Evolutionary conservation across 2,329 filamentous ascomycete genomes (phyloP).

Genomic region (Colletotrichum caudatum): DNA sequence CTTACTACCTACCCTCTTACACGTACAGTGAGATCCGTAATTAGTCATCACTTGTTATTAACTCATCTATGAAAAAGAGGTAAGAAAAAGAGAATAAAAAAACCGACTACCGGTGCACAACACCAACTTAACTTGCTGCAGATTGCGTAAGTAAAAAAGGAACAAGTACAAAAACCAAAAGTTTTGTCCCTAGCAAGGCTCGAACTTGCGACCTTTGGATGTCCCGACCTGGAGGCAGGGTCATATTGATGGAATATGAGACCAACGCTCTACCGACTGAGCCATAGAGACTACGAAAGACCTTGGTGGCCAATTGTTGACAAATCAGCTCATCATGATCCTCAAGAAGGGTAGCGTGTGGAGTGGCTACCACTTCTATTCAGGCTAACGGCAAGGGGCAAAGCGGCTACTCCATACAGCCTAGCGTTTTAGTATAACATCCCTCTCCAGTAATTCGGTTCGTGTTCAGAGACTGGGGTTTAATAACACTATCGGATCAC

Average conservation of each 20-base stretch:
- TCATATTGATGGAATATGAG: conserved; percentile 36
- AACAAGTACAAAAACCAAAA: neutral
- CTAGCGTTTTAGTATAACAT: neutral
- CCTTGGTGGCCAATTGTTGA: no score
- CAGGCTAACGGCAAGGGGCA: no score
- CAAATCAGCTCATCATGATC: no score
- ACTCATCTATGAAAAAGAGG: neutral
- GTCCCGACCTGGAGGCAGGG: conserved; percentile 8
- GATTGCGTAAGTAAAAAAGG: no score
- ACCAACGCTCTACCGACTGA: conserved; percentile 41
- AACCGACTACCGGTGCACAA: no score
- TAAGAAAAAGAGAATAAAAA: no score
- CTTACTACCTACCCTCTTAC: neutral
- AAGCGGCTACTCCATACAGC: no score
- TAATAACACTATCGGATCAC: neutral
- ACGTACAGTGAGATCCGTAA: no score
- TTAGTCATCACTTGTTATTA: neutral
- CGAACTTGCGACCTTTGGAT: conserved; percentile 42
- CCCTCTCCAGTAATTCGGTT: neutral
- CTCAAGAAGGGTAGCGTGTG: no score
- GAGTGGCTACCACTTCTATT: no score
- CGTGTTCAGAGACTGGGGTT: no score
- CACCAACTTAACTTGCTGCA: no score
- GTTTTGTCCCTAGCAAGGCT: conserved; percentile 36
- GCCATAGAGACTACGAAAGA: conserved; percentile 23